Conservation (phyloP, 805 yeast genomes). For the Blastobotrys robertii region DNA sequence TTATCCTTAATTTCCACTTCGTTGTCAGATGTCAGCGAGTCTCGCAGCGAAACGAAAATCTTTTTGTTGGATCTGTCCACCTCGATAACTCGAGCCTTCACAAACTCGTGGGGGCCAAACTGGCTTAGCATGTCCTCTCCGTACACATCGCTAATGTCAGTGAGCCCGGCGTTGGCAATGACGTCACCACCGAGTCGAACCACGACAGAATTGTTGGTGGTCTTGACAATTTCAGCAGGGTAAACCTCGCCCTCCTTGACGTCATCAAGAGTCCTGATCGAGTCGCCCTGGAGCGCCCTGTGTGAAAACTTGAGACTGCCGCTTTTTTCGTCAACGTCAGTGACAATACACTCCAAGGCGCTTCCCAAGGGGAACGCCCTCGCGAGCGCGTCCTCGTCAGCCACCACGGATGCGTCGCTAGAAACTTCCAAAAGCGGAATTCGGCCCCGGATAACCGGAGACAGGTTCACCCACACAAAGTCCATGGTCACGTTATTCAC, state of each 20-base stretch:
- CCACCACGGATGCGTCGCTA: conserved; percentile 33
- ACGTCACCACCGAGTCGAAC: conserved; percentile 20
- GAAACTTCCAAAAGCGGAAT: conserved; percentile 56
- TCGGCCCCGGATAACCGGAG: conserved; percentile 61
- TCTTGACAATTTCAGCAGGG: conserved; percentile 12
- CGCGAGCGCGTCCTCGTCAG: conserved; percentile 38
- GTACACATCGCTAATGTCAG: conserved; percentile 18
- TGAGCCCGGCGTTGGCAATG: conserved; percentile 20
- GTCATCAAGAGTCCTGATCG: conserved; percentile 9
- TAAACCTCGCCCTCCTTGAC: conserved; percentile 11
- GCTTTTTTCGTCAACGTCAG: conserved; percentile 25
- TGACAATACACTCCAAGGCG: conserved; percentile 53
- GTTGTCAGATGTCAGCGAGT: conserved; percentile 20
- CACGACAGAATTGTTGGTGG: conserved; percentile 30
- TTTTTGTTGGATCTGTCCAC: conserved; percentile 41
- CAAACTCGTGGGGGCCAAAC: conserved; percentile 15
- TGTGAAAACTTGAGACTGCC: conserved; percentile 36
- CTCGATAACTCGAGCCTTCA: conserved; percentile 21
- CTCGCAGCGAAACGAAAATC: conserved; percentile 56
- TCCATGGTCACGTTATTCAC: conserved; percentile 57
- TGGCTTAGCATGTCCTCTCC: conserved; percentile 6
- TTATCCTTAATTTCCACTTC: conserved; percentile 46
- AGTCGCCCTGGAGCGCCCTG: conserved; percentile 26
- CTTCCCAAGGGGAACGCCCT: conserved; percentile 62
- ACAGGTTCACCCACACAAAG: conserved; percentile 54